Percentiles rank a stretch among this genome's conserved stretches.
Evolutionary conservation across 805 yeast genomes (phyloP).

Genomic region (Barnettozyma pratensis): DNA sequence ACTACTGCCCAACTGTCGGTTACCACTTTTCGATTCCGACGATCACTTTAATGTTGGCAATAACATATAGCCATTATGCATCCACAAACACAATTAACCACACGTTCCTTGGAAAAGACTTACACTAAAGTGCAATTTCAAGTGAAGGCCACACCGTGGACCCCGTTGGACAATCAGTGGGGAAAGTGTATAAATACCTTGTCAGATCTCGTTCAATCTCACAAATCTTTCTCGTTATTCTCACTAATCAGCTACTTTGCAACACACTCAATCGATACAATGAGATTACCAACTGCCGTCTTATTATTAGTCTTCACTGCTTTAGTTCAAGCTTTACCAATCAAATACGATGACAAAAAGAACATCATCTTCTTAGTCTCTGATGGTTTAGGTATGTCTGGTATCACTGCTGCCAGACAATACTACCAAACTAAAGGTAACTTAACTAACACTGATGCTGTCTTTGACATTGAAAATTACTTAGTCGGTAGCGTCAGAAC

Average conservation of each 20-base stretch:
- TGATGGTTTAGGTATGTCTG: conserved; percentile 91
- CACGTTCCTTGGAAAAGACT: no score
- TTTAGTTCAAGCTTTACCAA: conserved; percentile 20
- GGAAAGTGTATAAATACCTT: background rate
- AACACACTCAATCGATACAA: background rate
- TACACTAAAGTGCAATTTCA: no score
- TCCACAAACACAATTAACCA: no score
- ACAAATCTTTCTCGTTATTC: background rate
- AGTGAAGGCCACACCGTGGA: no score
- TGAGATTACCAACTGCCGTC: conserved; percentile 22
- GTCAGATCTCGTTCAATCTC: no score
- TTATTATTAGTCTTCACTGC: conserved; percentile 19
- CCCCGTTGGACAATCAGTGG: no score
- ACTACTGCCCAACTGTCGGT: no score
- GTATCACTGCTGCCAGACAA: conserved; percentile 72
- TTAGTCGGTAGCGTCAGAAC: conserved; percentile 85
- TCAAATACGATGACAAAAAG: conserved; percentile 40
- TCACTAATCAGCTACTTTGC: background rate
- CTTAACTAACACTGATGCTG: conserved; percentile 44
- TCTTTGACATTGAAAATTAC: conserved; percentile 57
- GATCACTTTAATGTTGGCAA: no score
- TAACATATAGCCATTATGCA: no score
- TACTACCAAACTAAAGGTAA: conserved; percentile 55
- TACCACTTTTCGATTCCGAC: no score
- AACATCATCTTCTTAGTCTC: conserved; percentile 85